A percentile compares a stretch with the other conserved stretches of the same genome.
Conservation (phyloP, 2,329 filamentous ascomycete species). For the Trichoderma guizhouense region DNA sequence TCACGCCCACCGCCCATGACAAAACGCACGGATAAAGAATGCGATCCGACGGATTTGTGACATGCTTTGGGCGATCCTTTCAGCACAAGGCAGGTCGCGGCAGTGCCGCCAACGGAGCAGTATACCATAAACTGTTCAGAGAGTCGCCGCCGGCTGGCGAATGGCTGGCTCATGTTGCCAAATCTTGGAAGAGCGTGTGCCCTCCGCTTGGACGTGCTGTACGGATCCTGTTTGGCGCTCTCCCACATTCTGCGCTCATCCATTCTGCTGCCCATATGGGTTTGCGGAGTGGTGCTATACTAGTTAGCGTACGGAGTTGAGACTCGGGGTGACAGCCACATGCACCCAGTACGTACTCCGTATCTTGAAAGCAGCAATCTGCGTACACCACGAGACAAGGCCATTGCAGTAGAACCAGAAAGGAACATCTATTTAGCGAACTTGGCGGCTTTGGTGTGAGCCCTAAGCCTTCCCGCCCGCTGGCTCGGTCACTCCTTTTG, state of each 20-base stretch:
- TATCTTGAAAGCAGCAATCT: background rate
- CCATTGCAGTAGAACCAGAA: background rate
- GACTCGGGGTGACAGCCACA: slow-evolving; percentile 4
- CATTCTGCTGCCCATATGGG: background rate
- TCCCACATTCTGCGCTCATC: background rate
- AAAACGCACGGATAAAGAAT: slow-evolving; percentile 5
- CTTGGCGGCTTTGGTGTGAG: background rate
- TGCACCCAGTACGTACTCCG: background rate
- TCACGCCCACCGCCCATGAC: slow-evolving; percentile 2
- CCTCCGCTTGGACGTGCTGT: background rate
- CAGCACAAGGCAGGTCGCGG: background rate
- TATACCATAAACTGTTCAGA: background rate
- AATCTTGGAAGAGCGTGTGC: background rate
- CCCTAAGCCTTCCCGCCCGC: slow-evolving; percentile 17
- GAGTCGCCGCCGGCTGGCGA: background rate
- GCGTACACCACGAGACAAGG: background rate
- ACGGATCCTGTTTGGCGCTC: background rate
- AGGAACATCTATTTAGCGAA: background rate
- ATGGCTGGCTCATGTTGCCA: background rate
- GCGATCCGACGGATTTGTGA: slow-evolving; percentile 4
- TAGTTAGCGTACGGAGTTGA: slow-evolving; percentile 13
- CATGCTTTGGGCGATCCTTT: slow-evolving; percentile 1
- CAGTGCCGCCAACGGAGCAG: background rate
- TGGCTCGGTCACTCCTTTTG: slow-evolving; percentile 17
- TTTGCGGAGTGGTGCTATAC: slow-evolving; percentile 11